Conservation (phyloP, 768 basidiomycete species). For the Lactarius sanguifluus region DNA sequence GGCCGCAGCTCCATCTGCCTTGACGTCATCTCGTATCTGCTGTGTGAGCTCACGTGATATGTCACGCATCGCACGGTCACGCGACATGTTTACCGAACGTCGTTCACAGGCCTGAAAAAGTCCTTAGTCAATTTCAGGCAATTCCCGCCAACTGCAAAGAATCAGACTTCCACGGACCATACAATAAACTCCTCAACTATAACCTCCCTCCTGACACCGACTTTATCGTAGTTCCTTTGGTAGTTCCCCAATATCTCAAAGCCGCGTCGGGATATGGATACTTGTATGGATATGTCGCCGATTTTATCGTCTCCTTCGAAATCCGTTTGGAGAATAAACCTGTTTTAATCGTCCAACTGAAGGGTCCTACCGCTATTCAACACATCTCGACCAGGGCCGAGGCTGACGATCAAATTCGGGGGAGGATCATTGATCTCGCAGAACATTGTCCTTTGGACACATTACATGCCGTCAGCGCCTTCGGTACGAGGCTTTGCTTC, state of each 20-base stretch:
- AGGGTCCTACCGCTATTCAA: background rate
- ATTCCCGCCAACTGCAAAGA: background rate
- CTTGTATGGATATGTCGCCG: background rate
- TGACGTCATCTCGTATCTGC: constrained; percentile 34
- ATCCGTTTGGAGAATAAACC: background rate
- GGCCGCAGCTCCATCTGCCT: constrained; percentile 34
- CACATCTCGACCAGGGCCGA: background rate
- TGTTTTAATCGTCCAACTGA: background rate
- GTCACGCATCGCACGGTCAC: no score
- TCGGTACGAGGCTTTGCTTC: background rate
- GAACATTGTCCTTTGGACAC: background rate
- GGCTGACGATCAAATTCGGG: background rate
- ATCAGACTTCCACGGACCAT: background rate
- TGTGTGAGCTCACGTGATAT: no score
- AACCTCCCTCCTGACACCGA: background rate
- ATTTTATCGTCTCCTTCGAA: background rate
- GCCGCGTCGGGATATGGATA: background rate
- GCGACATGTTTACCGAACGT: no score
- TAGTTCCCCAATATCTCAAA: background rate
- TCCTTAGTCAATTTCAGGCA: background rate
- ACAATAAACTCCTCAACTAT: background rate
- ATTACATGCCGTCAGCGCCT: background rate
- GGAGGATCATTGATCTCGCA: background rate
- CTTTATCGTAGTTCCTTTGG: background rate
- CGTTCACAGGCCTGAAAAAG: no score